Percentiles rank a stretch among this genome's conserved stretches.
Conservation (phyloP, 129 eudicot species). For the Deinandra increscens region DNA sequence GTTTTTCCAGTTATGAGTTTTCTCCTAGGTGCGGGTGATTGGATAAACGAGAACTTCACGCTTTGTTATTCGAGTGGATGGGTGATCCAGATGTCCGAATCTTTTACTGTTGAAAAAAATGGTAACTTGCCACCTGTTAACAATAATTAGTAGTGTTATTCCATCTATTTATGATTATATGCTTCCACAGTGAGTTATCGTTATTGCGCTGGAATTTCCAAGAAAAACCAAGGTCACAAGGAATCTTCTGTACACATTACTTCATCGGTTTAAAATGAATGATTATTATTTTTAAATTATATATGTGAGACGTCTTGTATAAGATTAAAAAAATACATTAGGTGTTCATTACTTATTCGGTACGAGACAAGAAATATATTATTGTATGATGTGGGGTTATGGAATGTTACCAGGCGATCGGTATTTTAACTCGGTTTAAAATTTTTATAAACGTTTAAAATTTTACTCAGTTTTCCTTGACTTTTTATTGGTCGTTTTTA, state of each 20-base stretch:
- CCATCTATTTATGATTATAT: conserved; percentile 44
- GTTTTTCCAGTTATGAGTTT: no score
- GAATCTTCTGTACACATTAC: conserved; percentile 34
- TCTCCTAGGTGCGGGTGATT: no score
- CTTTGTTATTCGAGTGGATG: no score
- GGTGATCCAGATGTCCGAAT: no score
- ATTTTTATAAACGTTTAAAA: no score
- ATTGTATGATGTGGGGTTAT: conserved; percentile 15
- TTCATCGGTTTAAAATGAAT: background rate
- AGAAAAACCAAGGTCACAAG: conserved; percentile 70
- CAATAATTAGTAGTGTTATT: conserved; percentile 32
- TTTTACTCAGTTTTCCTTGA: no score
- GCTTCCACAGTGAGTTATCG: conserved; percentile 37
- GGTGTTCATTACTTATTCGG: conserved; percentile 7
- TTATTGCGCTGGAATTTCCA: conserved; percentile 40
- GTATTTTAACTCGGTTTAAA: no score
- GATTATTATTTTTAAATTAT: conserved; percentile 5
- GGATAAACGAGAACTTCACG: no score
- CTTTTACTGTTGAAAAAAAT: no score
- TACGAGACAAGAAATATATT: background rate
- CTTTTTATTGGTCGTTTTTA: no score
- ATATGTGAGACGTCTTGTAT: conserved; percentile 4
- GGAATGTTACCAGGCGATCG: conserved; percentile 7
- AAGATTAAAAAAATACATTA: conserved; percentile 6
- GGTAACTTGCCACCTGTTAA: conserved; percentile 36